phyloP scores from a whole-genome alignment of 2,329 filamentous ascomycete genomes.

The Helotiales sp. region DNA sequence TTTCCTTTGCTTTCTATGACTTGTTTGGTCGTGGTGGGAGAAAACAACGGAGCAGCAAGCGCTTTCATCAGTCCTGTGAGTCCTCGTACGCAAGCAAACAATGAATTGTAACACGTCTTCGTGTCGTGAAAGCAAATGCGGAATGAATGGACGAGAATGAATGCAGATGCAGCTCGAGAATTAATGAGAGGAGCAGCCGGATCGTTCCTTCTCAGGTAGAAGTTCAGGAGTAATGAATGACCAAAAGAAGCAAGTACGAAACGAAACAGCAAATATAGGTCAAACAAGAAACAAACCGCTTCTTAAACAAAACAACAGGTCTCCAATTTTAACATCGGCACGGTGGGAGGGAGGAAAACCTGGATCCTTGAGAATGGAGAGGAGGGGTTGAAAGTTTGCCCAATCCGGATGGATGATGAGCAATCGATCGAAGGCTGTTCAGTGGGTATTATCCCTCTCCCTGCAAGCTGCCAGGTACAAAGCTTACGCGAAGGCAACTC shows the following conservation, averaged over 20 bases:
- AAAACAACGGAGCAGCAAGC: background rate
- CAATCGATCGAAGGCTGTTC: background rate
- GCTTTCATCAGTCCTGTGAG: background rate
- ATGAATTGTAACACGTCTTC: background rate
- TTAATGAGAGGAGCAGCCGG: background rate
- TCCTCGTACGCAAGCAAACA: background rate
- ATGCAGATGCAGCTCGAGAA: background rate
- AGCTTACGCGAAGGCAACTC: background rate
- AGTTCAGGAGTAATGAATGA: background rate
- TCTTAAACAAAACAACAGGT: background rate
- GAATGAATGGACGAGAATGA: constrained; percentile 1
- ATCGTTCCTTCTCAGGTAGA: background rate
- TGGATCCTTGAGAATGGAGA: constrained; percentile 4
- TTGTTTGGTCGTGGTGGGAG: background rate
- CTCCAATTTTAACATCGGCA: background rate
- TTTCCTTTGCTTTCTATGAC: background rate
- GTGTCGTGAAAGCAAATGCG: background rate
- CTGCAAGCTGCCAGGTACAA: constrained; percentile 5
- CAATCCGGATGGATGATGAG: background rate
- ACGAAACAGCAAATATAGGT: background rate
- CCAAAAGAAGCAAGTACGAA: constrained; percentile 1
- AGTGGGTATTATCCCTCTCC: background rate
- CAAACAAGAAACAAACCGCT: background rate
- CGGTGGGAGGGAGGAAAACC: background rate
- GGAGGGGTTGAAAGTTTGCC: background rate